Base-by-base conservation (phyloP, 1,284 basidiomycete genomes). In the Ceratobasidium sp. region DNA sequence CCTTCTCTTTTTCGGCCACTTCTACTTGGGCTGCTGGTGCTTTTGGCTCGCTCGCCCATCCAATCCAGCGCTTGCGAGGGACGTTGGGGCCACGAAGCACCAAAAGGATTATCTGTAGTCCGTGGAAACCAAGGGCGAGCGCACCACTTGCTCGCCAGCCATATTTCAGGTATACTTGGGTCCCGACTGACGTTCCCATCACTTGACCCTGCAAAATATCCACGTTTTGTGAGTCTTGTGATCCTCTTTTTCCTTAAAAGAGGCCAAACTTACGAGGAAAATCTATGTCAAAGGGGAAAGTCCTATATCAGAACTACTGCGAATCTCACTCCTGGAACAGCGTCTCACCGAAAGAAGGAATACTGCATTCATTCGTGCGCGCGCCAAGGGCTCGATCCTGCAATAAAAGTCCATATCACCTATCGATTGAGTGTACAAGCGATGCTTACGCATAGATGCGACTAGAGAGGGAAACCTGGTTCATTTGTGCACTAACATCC, bases 131-230 rank as follows among this genome's bases (percentile, higher is more conserved):
- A 66, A 92, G 83, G 65, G 86, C 87, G 14, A 91, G 83, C 10
- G 84, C 86, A 2, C 89, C 88, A 16, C 86, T 87, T 0, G 89
- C 86, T 70, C 88, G 86, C 91, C 91, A 92, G 5, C 92, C 92
- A 79, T 88, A 83, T 14, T 85, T 81, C 18, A 90, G 86, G 81
- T 91, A 93, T 0, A 93, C 86, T 52, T 87, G 83, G 0, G 90
- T 90, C 20, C 91, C 89, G 7, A 90, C 89, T 0, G 90, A 87
- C 0, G 91, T 91, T 14, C 92, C 92, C 82, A 91, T 88, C 10
- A 91, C 88, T 84, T 91, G 90, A 0, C 90, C 90, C 44, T 90
- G 83, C 81, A 89, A 89, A 12, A 41, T 5, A n/a, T 16, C 20
- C 1, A 27, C n/a, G 7, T 20, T 8, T 48, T 54, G 8, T 46